Evolutionary conservation across 2,329 filamentous ascomycete species (phyloP), one percentile per base, ranked within the genome.

Genomic region (Aspergillus ochraceus): DNA sequence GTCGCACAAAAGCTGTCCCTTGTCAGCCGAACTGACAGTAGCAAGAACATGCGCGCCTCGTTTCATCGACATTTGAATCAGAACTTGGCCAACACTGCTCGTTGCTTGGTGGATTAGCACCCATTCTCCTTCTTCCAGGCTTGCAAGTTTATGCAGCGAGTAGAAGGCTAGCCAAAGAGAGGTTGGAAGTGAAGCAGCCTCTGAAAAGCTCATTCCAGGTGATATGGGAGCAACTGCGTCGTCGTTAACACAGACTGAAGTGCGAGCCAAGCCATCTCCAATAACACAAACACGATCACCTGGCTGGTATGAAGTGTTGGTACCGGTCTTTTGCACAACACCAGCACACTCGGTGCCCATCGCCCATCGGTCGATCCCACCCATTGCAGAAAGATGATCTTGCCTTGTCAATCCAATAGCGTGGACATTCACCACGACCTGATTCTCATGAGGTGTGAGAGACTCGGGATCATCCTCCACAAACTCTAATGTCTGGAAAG

Each of bases 331-430:
- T 19, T 32, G 24, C 12, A 52, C 49, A 8, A 57, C 42, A 8
- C 55, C 55, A 12, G 49, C 49, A 32, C 47, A 52, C 14, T 52
- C 55, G 20, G 14, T 52, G 20, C 55, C 55, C 24, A 57, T 14
- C 3, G 20, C 24, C 3, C 22, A 24, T 8, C 46, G 20, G 20
- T 52, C 49, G 12, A 57, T 22, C 22, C 47, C n/a, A 8, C 55
- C 55, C 4, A 22, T 19, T 9, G 36, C 55, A 22, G 42, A 19
- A 2, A 57, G 22, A 30, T n/a, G 14, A 17, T 57, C 55, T 11
- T 29, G 49, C 5, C 45, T 30, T 10, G 24, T 52, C 6, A 57
- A n/a, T 6, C 55, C 55, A 10, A 57, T n/a, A 4, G 49, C 32
- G 17, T 52, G 26, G 11, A 52, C 49, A 20, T 32, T 22, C 2